Base-by-base conservation (phyloP, 768 basidiomycete species). In the Epithele typhae region DNA sequence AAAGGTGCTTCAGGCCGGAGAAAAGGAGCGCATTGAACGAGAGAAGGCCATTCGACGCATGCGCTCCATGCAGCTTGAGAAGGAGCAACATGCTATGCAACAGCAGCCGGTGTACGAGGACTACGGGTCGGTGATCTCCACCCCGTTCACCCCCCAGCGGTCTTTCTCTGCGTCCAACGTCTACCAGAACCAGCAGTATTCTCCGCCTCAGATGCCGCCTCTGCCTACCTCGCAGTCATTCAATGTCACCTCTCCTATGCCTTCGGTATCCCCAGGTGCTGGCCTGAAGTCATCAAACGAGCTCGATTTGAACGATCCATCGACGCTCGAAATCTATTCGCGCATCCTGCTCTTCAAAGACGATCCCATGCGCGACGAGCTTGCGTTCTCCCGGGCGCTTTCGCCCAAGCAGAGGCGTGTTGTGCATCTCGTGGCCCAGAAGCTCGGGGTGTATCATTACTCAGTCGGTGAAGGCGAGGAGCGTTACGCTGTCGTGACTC, bases 11-110 rank as follows among this genome's bases (percentile, higher is more conserved):
- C 94, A 97, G 65, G 93, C 94, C 3, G 94, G 95, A 40, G 96
- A 99, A 69, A 99, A 99, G 70, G 96, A 99, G 62, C 82, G 92
- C 47, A 99, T 98, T 61, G 96, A 99, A 68, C 74, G 95, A 47
- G 95, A 98, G 73, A 99, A 99, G 74, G 96, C 96, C 2, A 82
- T 99, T 52, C 87, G 94, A 54, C 79, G 96, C 51, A 99, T 99
- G 94, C 84, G 91, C 56, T 93, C 90, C 37, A 95, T 96, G 81
- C 93, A 97, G 63, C 68, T 96, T 24, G 90, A 92, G 69, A 90
- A 89, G 66, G 90, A 92, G 60, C 80, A 84, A 49, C 64, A 59
- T 25, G 73, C 68, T 17, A 70, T 60, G 52, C 68, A 67, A 25
- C 70, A 70, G 25, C 51, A 52, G 36, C 15, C 39, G 19, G 53